Evolutionary conservation across 2,329 filamentous ascomycete genomes (phyloP), one percentile per base, ranked within the genome.

Genomic region (Fusarium transvaalense): DNA sequence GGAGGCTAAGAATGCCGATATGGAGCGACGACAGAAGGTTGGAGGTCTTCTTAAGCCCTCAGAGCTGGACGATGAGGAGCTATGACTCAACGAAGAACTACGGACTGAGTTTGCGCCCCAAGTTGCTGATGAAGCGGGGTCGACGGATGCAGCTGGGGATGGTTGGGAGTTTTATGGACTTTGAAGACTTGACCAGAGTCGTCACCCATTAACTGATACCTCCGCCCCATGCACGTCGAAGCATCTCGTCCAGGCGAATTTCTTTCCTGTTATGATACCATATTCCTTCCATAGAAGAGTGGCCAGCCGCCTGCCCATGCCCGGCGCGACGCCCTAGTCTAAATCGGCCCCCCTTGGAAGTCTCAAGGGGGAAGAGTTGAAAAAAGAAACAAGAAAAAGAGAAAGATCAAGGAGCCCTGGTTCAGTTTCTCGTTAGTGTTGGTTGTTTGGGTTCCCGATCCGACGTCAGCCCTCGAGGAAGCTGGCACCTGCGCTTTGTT

Each of bases 1-100:
- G 69, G 92, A 95, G 73, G 92, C 92, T 46, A 93, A 94, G 79
- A 90, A 91, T 48, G 92, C 93, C 23, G 97, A 99, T 78, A 90
- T 94, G 75, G 93, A 97, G 81, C 91, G 95, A 72, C 90, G 93
- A 66, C 92, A 95, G 82, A 98, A 97, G 85, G 93, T 99, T 57
- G 94, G 96, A 72, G 96, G 97, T 76, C 85, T 99, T 65, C 85
- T 99, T 76, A 98, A 99, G 85, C 97, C 96, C 50, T 96, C 94
- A n/a, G 96, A 99, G 79, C 88, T 99, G 77, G 95, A 94, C 71
- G 92, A 95, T 74, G 92, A 95, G 76, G 92, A 94, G 81, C 86
- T 94, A 81, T 97, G 94, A 97, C 92, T 94, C 68, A 82, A 88
- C 43, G 79, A 89, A 78, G 90, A 93, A 78, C 80, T 92, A 46